phyloP scores from a whole-genome alignment of 495 filamentous ascomycete species.

The Pyronema omphalodes region DNA sequence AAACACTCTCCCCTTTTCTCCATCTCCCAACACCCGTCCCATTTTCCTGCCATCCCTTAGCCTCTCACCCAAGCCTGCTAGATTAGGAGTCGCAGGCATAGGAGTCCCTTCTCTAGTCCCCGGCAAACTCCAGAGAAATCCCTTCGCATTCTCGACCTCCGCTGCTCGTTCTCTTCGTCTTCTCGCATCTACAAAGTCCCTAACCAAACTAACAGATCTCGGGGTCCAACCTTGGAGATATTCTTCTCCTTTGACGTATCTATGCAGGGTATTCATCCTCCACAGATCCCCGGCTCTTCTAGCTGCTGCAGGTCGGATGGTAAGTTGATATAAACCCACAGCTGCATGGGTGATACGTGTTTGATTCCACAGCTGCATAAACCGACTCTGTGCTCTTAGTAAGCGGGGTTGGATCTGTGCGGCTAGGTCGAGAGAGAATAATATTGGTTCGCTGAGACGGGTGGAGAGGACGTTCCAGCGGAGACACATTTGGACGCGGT shows the following conservation, averaged over 20 bases:
- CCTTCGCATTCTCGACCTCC: conserved; percentile 65
- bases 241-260: conserved; percentile 92
- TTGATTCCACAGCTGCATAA: conserved; percentile 71
- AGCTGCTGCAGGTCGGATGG: conserved; percentile 68
- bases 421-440: conserved; percentile 60
- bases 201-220: conserved; percentile 68
- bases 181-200: conserved; percentile 55
- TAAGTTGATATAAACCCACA: conserved; percentile 64
- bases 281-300: conserved; percentile 85
- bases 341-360: conserved; percentile 73
- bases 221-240: conserved; percentile 66
- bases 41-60: not conserved
- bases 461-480: conserved; percentile 65
- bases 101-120: conserved; percentile 19
- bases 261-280: conserved; percentile 87
- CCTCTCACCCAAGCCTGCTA: not conserved
- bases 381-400: conserved; percentile 69
- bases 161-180: conserved; percentile 50
- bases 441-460: conserved; percentile 63
- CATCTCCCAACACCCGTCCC: not conserved
- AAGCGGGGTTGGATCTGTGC: conserved; percentile 70
- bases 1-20: not conserved
- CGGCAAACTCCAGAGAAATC: conserved; percentile 33
- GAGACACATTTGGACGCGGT: conserved; percentile 72
- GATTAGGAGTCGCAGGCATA: not conserved